Evolutionary conservation across 2,329 filamentous ascomycete species (phyloP).

Genomic region (Talaromyces piceae): DNA sequence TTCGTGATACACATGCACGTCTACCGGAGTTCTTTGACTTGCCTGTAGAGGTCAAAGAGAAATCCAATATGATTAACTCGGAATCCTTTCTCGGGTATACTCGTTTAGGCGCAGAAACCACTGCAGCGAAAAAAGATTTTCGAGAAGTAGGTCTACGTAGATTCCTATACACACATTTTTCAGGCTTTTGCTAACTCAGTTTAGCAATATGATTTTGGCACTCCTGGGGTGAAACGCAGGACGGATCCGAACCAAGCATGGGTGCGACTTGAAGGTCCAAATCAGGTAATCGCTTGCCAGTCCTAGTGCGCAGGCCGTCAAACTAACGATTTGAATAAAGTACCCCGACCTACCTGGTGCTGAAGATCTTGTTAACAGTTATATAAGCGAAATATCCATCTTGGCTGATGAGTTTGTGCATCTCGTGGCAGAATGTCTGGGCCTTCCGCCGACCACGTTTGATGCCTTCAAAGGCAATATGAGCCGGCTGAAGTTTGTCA

Average conservation of each 20-base stretch:
- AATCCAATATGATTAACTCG: constrained; percentile 35
- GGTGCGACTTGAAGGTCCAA: constrained; percentile 22
- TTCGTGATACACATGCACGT: constrained; percentile 14
- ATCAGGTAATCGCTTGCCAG: background rate
- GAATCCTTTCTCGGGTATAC: constrained; percentile 13
- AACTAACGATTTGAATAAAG: background rate
- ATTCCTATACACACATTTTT: background rate
- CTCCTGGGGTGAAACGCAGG: constrained; percentile 23
- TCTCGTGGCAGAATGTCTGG: constrained; percentile 50
- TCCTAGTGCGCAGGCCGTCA: background rate
- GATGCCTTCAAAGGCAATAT: constrained; percentile 42
- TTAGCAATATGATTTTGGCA: constrained; percentile 40
- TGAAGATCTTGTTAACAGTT: constrained; percentile 36
- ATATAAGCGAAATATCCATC: constrained; percentile 42
- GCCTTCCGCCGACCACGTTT: constrained; percentile 41
- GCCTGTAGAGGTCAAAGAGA: constrained; percentile 15
- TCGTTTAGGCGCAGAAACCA: constrained; percentile 28
- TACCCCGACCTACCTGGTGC: constrained; percentile 14
- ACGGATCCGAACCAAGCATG: constrained; percentile 37
- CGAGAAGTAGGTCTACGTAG: constrained; percentile 20
- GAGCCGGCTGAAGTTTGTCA: constrained; percentile 50
- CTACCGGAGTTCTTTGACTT: constrained; percentile 18
- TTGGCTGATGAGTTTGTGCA: constrained; percentile 48
- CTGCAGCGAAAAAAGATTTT: constrained; percentile 23
- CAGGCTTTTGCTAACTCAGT: constrained; percentile 14